Conservation (phyloP, 2,329 filamentous ascomycete species). For the Beauveria medogensis region DNA sequence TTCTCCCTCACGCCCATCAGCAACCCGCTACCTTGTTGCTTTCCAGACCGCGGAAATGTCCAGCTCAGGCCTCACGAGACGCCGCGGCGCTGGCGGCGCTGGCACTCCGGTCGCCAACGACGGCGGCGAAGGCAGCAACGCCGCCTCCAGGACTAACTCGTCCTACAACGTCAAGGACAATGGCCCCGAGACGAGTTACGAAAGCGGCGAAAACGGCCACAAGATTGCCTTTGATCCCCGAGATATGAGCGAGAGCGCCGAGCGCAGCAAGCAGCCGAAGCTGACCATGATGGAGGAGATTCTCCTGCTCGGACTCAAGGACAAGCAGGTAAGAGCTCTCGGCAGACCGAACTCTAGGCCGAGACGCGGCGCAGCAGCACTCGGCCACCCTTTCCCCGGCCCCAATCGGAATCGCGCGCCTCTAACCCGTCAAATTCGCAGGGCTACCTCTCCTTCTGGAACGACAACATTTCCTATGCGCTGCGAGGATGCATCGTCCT, state of each 20-base stretch:
- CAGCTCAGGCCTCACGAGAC: constrained; percentile 51
- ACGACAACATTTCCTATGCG: constrained; percentile 99
- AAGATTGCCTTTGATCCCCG: constrained; percentile 97
- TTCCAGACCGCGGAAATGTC: constrained; percentile 20
- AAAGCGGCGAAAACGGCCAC: constrained; percentile 89
- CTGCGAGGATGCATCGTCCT: constrained; percentile 96
- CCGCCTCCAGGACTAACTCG: constrained; percentile 50
- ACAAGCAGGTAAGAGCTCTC: constrained; percentile 73
- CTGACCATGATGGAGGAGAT: constrained; percentile 98
- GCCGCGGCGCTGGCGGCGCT: constrained; percentile 58
- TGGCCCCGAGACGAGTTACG: constrained; percentile 73
- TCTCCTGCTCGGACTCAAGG: constrained; percentile 87
- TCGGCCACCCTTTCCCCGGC: background rate
- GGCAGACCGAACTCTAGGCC: too few relatives aligned
- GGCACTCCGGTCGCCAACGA: constrained; percentile 44
- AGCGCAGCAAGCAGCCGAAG: constrained; percentile 96
- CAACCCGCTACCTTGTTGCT: background rate
- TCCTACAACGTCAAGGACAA: constrained; percentile 45
- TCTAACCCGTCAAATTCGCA: constrained; percentile 27
- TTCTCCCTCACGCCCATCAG: background rate
- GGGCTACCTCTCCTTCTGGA: constrained; percentile 99
- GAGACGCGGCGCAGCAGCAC: too few relatives aligned
- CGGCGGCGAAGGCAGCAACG: constrained; percentile 49
- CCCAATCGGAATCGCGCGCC: background rate
- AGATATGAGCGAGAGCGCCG: constrained; percentile 93